Evolutionary conservation across 2,329 filamentous ascomycete genomes (phyloP).

Genomic region (Cyphellophora attinorum): DNA sequence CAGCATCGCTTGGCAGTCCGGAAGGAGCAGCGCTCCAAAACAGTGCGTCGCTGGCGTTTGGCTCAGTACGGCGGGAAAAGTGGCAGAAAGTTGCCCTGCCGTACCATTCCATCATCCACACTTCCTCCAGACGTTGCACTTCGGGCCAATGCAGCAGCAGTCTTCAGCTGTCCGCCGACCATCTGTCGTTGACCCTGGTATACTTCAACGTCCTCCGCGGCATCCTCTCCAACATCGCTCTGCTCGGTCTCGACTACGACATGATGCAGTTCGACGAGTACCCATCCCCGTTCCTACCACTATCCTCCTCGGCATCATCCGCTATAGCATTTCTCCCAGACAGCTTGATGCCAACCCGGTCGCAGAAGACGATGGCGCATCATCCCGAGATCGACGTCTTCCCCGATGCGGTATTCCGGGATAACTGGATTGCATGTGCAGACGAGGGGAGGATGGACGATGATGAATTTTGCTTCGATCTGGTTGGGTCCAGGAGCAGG

Average conservation of each 20-base stretch:
- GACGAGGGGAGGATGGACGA: constrained; percentile 25
- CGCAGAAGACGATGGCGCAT: constrained; percentile 29
- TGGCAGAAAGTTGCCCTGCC: neutral
- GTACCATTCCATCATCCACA: neutral
- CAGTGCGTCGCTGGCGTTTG: neutral
- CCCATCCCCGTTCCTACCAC: constrained; percentile 13
- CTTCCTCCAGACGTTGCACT: too few species aligned
- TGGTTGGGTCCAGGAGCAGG: constrained; percentile 20
- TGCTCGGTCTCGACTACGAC: constrained; percentile 20
- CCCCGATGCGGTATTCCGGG: constrained; percentile 28
- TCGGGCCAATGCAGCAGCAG: too few species aligned
- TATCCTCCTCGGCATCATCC: constrained; percentile 9
- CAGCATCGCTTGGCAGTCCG: neutral
- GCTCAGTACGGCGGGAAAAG: neutral
- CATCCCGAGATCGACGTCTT: constrained; percentile 32
- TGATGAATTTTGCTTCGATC: constrained; percentile 27
- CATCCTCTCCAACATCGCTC: constrained; percentile 20
- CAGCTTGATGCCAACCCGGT: constrained; percentile 26
- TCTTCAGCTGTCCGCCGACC: constrained; percentile 21
- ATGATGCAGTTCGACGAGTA: constrained; percentile 16
- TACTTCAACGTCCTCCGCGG: constrained; percentile 28
- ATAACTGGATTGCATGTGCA: constrained; percentile 27
- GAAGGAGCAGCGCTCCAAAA: neutral
- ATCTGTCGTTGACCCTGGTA: constrained; percentile 24
- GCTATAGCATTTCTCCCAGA: constrained; percentile 17